Conservation (phyloP, 768 basidiomycete species). For the Lactarius akahatsu region DNA sequence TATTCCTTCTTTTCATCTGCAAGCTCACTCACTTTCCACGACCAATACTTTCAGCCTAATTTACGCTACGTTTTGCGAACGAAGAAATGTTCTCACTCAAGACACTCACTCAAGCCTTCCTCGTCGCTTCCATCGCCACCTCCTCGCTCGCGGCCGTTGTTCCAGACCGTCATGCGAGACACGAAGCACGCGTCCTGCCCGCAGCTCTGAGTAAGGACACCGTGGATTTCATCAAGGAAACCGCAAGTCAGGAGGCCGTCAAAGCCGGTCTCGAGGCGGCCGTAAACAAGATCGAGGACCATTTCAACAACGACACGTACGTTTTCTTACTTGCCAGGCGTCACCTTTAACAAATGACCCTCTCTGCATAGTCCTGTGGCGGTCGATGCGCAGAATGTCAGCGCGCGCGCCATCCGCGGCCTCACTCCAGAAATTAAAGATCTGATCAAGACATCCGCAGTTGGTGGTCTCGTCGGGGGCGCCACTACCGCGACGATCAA, state of each 20-base stretch:
- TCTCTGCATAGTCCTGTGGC: background rate
- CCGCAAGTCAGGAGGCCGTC: no score
- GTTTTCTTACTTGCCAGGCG: background rate
- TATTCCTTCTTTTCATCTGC: background rate
- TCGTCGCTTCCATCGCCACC: conserved; percentile 4
- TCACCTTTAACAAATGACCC: background rate
- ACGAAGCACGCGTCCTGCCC: background rate
- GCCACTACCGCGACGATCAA: background rate
- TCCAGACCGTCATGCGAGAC: background rate
- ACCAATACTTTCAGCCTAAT: background rate
- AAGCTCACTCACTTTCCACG: background rate
- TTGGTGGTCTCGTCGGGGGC: background rate
- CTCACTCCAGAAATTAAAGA: background rate
- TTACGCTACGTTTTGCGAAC: background rate
- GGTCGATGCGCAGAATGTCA: background rate
- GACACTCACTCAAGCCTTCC: background rate
- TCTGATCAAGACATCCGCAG: conserved; percentile 1
- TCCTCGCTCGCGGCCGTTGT: background rate
- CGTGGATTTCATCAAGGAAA: background rate
- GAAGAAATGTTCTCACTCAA: conserved; percentile 5
- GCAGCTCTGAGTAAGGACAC: background rate
- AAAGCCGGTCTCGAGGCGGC: no score
- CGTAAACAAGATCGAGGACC: background rate
- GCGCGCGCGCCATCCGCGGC: background rate
- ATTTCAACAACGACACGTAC: background rate